Percentiles rank a stretch among this genome's conserved stretches.
Conservation (phyloP, 768 basidiomycete species). For the Mycena floridula region DNA sequence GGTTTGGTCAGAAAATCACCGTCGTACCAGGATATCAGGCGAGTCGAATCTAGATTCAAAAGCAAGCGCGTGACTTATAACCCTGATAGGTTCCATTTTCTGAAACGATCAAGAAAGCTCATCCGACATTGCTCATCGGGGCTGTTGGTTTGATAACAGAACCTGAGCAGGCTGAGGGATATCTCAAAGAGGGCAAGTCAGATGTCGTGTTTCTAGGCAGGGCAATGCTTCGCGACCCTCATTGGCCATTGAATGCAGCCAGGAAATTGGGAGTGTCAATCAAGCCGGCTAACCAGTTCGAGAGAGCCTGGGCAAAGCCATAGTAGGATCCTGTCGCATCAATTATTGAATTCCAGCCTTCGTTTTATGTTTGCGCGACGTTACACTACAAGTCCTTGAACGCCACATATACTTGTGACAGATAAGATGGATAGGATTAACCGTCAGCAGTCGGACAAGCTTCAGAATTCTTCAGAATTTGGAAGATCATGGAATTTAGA, state of each 20-base stretch:
- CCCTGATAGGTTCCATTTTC: slow-evolving; percentile 57
- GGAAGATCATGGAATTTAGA: no score
- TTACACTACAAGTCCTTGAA: no score
- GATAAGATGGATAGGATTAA: no score
- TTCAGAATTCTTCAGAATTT: no score
- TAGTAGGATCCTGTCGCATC: no score
- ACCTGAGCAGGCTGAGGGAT: slow-evolving; percentile 45
- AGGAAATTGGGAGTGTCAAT: slow-evolving; percentile 54
- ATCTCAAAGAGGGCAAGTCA: slow-evolving; percentile 58
- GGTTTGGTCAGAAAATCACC: slow-evolving; percentile 50
- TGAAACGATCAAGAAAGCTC: slow-evolving; percentile 52
- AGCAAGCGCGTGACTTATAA: not conserved
- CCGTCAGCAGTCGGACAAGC: no score
- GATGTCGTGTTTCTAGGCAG: slow-evolving; percentile 67
- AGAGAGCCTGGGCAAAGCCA: slow-evolving; percentile 51
- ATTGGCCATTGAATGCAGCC: slow-evolving; percentile 61
- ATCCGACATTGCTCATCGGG: slow-evolving; percentile 49
- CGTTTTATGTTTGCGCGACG: no score
- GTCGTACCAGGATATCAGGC: slow-evolving; percentile 60
- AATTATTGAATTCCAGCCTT: no score
- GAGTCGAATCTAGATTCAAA: slow-evolving; percentile 2
- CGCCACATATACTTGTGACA: no score
- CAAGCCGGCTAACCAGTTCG: slow-evolving; percentile 71
- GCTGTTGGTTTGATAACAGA: slow-evolving; percentile 72
- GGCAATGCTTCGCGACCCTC: slow-evolving; percentile 59